These are phyloP conservation scores for Thalia dealbata DNA, from an alignment of 176 grass and related monocot genomes.

Conservation along the genomic window DNA sequence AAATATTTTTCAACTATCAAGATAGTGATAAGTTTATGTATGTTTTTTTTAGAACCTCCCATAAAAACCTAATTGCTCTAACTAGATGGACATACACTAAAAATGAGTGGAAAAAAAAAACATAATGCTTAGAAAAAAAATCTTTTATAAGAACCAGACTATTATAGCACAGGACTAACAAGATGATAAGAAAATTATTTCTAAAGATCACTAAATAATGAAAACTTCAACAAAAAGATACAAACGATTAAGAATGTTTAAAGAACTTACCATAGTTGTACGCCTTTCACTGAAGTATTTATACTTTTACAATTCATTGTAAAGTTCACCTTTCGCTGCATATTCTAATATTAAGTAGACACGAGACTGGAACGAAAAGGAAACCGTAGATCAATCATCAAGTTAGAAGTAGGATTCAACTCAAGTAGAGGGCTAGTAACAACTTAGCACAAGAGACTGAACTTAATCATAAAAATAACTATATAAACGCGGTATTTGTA, in stretches of 20 bases:
- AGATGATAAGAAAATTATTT: too few relatives aligned
- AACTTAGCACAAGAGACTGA: not conserved
- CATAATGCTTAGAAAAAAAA: too few relatives aligned
- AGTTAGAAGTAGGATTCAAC: not conserved
- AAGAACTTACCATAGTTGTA: conserved; percentile 63
- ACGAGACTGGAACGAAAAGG: conserved; percentile 36
- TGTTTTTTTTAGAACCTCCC: too few relatives aligned
- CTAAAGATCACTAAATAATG: too few relatives aligned
- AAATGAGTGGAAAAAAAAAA: too few relatives aligned
- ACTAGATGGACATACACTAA: not conserved
- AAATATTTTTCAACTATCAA: too few relatives aligned
- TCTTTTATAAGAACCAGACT: too few relatives aligned
- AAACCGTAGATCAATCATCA: conserved; percentile 18
- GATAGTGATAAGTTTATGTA: too few relatives aligned
- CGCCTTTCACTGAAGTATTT: conserved; percentile 73
- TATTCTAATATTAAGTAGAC: conserved; percentile 94
- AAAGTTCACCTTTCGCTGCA: conserved; percentile 84
- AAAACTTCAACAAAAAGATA: too few relatives aligned
- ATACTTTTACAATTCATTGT: conserved; percentile 86
- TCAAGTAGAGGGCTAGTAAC: not conserved
- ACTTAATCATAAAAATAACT: conserved; percentile 98
- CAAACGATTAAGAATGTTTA: conserved; percentile 5
- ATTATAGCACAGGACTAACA: too few relatives aligned
- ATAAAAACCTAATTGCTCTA: too few relatives aligned
- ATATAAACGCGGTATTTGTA: conserved; percentile 77